Evolutionary conservation across 768 basidiomycete genomes (phyloP), one percentile per base, ranked within the genome.

Genomic region (Filobasidium floriforme): DNA sequence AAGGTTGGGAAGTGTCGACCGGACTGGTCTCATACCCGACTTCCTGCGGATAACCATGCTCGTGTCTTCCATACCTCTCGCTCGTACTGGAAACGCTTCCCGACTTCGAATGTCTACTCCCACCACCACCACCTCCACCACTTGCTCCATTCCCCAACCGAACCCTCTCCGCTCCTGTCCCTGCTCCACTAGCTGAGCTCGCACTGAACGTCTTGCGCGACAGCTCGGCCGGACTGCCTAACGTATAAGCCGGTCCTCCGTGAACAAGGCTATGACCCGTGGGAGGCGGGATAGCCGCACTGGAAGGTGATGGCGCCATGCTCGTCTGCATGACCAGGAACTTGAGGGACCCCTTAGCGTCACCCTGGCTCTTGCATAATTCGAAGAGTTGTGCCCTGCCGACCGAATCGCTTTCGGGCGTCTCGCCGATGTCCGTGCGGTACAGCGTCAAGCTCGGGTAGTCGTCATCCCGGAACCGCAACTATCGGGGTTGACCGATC

Each of bases 361-460:
- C 92, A 43, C 89, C 90, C 9, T 84, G 80, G 49, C 86, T 82
- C 63, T 82, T 81, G 76, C 90, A 91, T 41, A 92, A 82, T 19
- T 84, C 82, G 72, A 89, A 83, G 7, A 98, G 80, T 67, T 81
- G 82, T 32, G 90, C 87, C 68, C 88, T 85, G 14, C 84, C 80
- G 40, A 96, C 79, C 7, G 91, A 85, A 15, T 86, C 86, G 4
- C 89, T 86, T 52, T 88, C 84, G 19, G 88, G 88, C 69, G 82
- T 87, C 29, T 85, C 83, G 66, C 89, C 89, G 72, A 96, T 88
- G 78, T 90, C 89, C 0, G 92, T 94, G 68, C 86, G 88, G 81
- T 89, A 92, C 63, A 98, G 88, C 28, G 87, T 85, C 75, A 87
- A 87, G 32, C 83, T 85, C 9, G 82, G 77, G 74, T 89, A 87